These are phyloP conservation scores for Paramecium sexaurelia DNA, from an alignment of 73 alveolate species.

Conservation along the genomic window DNA sequence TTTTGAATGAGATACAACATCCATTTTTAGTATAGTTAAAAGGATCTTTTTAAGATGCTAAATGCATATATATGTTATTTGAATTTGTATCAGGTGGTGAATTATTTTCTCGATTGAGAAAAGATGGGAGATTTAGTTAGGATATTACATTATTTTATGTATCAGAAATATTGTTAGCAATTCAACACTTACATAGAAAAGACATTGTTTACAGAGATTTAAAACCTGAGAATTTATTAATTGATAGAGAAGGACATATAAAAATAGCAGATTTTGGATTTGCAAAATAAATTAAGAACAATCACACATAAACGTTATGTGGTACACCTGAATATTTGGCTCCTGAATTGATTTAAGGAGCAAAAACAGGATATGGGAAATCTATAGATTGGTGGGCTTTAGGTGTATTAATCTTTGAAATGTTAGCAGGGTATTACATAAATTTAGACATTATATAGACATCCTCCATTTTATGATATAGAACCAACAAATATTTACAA, in stretches of 20 bases:
- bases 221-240: slow-evolving; percentile 81
- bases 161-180: slow-evolving; percentile 74
- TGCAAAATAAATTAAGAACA: slow-evolving; percentile 73
- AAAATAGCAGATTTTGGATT: slow-evolving; percentile 89
- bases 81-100: slow-evolving; percentile 84
- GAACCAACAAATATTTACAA: slow-evolving; percentile 72
- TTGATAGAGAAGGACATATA: slow-evolving; percentile 81
- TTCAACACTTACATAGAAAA: slow-evolving; percentile 75
- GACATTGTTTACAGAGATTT: slow-evolving; percentile 76
- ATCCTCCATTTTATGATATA: slow-evolving; percentile 89
- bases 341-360: slow-evolving; percentile 81
- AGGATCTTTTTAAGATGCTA: slow-evolving; percentile 73
- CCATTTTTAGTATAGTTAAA: slow-evolving; percentile 71
- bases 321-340: slow-evolving; percentile 85
- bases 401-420: slow-evolving; percentile 82
- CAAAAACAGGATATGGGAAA: slow-evolving; percentile 79
- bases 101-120: slow-evolving; percentile 69
- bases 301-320: slow-evolving; percentile 75
- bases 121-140: slow-evolving; percentile 74
- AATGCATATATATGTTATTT: slow-evolving; percentile 69
- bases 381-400: slow-evolving; percentile 86
- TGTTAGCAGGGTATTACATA: slow-evolving; percentile 75
- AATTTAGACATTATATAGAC: not conserved
- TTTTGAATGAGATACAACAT: slow-evolving; percentile 57
- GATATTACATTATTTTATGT: slow-evolving; percentile 75